Evolutionary conservation across 345 rosid species (phyloP).

Genomic region (Hypericum perforatum): DNA sequence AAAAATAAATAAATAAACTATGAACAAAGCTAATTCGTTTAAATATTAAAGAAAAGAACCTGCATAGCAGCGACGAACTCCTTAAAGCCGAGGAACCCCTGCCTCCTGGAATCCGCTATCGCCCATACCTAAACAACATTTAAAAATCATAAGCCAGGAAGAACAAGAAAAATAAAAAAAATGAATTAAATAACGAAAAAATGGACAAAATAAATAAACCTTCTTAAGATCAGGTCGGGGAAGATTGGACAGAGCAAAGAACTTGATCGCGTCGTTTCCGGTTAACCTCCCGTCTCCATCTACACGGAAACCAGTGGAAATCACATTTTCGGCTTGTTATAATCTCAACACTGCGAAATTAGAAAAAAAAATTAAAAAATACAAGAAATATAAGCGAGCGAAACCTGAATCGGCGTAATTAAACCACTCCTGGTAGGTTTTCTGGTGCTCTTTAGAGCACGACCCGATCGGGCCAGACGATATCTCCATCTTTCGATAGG

Average conservation of each 20-base stretch:
- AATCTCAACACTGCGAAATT: too few species aligned
- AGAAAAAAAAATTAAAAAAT: background rate
- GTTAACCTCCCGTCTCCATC: slow-evolving; percentile 87
- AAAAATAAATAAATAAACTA: background rate
- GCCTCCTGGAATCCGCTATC: slow-evolving; percentile 78
- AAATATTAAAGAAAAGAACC: slow-evolving; percentile 21
- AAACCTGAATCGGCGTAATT: slow-evolving; percentile 75
- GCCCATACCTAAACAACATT: slow-evolving; percentile 78
- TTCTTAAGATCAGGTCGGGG: slow-evolving; percentile 78
- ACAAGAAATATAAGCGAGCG: background rate
- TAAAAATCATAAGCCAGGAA: slow-evolving; percentile 1
- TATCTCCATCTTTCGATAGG: slow-evolving; percentile 46
- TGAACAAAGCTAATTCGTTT: background rate
- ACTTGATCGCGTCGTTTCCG: slow-evolving; percentile 75
- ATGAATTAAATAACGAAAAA: slow-evolving; percentile 5
- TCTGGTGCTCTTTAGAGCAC: slow-evolving; percentile 70
- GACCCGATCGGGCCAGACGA: slow-evolving; percentile 47
- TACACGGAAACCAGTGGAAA: slow-evolving; percentile 12
- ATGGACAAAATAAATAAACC: slow-evolving; percentile 23
- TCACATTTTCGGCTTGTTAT: background rate
- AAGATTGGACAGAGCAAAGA: slow-evolving; percentile 69
- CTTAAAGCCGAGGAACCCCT: slow-evolving; percentile 67
- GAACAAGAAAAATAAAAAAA: background rate
- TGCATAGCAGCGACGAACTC: slow-evolving; percentile 73
- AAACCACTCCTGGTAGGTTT: slow-evolving; percentile 86